phyloP scores from a whole-genome alignment of 2,329 filamentous ascomycete species.

The Pyrenophora teres region DNA sequence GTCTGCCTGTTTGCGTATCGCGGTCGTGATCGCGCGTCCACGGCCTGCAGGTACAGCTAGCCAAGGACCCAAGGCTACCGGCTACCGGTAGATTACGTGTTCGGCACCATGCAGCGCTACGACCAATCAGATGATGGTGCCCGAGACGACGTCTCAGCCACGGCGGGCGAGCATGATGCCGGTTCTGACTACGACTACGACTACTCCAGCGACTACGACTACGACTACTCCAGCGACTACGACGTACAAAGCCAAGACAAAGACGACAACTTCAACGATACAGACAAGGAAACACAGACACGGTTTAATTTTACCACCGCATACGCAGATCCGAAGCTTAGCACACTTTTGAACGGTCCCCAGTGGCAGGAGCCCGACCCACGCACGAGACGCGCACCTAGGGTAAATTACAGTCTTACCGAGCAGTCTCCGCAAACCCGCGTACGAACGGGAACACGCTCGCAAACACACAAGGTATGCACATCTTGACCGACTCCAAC shows the following conservation, averaged over 20 bases:
- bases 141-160: slow-evolving; percentile 18
- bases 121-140: slow-evolving; percentile 28
- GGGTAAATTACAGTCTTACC: slow-evolving; percentile 12
- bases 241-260: neutral
- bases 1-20: slow-evolving; percentile 1
- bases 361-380: slow-evolving; percentile 10
- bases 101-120: slow-evolving; percentile 28
- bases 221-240: slow-evolving; percentile 6
- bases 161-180: slow-evolving; percentile 10
- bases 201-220: neutral
- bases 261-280: too few species aligned
- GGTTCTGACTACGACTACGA: slow-evolving; percentile 10
- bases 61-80: slow-evolving; percentile 18
- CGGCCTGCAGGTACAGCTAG: slow-evolving; percentile 5
- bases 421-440: neutral
- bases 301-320: neutral
- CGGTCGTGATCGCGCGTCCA: slow-evolving; percentile 5
- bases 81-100: slow-evolving; percentile 26
- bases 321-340: neutral
- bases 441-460: neutral
- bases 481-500: neutral
- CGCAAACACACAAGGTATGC: neutral
- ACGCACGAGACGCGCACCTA: slow-evolving; percentile 2
- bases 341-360: slow-evolving; percentile 2
- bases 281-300: too few species aligned